Base-by-base conservation (phyloP, 2,329 filamentous ascomycete genomes). In the Penicillium polonicum region DNA sequence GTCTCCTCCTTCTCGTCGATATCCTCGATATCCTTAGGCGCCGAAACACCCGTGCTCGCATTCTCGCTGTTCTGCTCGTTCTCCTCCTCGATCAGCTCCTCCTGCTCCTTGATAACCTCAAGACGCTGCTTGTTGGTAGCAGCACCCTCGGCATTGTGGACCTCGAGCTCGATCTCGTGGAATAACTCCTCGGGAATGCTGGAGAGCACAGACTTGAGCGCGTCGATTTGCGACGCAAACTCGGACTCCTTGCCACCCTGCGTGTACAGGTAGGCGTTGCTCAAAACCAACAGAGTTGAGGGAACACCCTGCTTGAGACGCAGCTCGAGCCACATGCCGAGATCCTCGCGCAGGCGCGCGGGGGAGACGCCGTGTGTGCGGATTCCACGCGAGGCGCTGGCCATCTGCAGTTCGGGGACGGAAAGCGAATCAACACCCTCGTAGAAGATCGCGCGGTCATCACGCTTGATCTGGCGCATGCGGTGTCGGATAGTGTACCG, bases 51-150 rank as follows among this genome's bases (percentile, higher is more conserved):
- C 41, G 85, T 86, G 69, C 87, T 87, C 74, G 90, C 86, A 76
- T 90, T 91, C 74, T 88, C 85, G 72, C 92, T 85, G 70, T 90
- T 90, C 79, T 99, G 93, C 80, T 94, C 85, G 63, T 93, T 95
- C 81, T 99, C 94, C 73, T 99, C 94, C 63, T 96, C 88, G 58
- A 99, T 99, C 62, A 99, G 86, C 74, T 97, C 94, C 76, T 99
- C 90, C 80, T 99, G 94, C 80, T 99, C 94, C 84, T 92, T 95
- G 72, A 99, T 84, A 17, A 99, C 94, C 80, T 99, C 94, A 42
- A 99, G 88, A 74, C 94, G 89, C 82, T 97, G 94, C 84, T 95
- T 97, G 85, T 99, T 99, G 65, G 94, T 99, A 25, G 94, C 94
- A 12, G 92, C 93, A 60, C 94, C 94, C 79, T 99, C 94, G 48